These are phyloP conservation scores for Teunomyces panamensis DNA, from an alignment of 805 yeast species.

Conservation along the genomic window DNA sequence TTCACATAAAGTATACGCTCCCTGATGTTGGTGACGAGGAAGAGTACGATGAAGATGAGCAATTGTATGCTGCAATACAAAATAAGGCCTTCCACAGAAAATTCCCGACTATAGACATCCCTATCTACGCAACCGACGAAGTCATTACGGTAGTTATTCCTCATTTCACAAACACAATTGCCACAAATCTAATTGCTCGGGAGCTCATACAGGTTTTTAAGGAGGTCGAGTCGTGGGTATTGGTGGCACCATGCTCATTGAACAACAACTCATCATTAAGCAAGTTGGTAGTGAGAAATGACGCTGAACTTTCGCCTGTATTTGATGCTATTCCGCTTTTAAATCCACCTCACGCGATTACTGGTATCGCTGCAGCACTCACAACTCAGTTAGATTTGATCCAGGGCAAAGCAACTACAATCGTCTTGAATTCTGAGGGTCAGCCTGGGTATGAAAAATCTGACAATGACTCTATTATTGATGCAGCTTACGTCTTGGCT, in stretches of 20 bases:
- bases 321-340: constrained; percentile 25
- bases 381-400: constrained; percentile 20
- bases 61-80: constrained; percentile 39
- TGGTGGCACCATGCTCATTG: constrained; percentile 36
- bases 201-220: constrained; percentile 8
- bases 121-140: constrained; percentile 15
- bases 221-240: constrained; percentile 22
- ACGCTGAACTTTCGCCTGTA: constrained; percentile 4
- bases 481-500: constrained; percentile 16
- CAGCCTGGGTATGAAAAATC: constrained; percentile 58
- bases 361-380: constrained; percentile 54
- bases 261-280: constrained; percentile 28
- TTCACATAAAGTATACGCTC: constrained; percentile 13
- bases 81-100: constrained; percentile 17
- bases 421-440: constrained; percentile 57
- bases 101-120: constrained; percentile 21
- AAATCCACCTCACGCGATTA: constrained; percentile 59
- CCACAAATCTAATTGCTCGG: constrained; percentile 27
- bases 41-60: constrained; percentile 51
- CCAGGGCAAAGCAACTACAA: constrained; percentile 8
- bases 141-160: constrained; percentile 25
- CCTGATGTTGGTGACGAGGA: constrained; percentile 17
- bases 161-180: constrained; percentile 34
- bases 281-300: constrained; percentile 16
- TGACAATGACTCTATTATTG: constrained; percentile 41